Percentiles rank a stretch among this genome's conserved stretches.
These are phyloP conservation scores for Leptosphaerulina australis DNA, from an alignment of 2,329 filamentous ascomycete species.

Conservation along the genomic window DNA sequence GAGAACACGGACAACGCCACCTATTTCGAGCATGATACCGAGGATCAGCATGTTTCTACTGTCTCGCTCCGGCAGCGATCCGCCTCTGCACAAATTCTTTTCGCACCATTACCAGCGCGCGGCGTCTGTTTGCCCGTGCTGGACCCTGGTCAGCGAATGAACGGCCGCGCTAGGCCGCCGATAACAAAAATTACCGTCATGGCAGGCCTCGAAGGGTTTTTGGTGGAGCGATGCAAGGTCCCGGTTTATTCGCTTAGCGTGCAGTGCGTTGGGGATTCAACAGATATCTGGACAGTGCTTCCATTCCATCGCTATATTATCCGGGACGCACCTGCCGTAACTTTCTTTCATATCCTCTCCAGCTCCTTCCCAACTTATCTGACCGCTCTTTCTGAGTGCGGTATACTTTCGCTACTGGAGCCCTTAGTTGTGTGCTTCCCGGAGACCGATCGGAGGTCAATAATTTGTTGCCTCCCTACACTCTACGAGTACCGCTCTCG, in stretches of 20 bases:
- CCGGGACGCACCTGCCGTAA: constrained; percentile 17
- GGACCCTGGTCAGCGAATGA: constrained; percentile 29
- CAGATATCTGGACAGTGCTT: constrained; percentile 23
- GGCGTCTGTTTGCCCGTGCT: constrained; percentile 22
- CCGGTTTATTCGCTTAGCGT: constrained; percentile 40
- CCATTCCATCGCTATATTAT: constrained; percentile 39
- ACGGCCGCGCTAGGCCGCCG: constrained; percentile 25
- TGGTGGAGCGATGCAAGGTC: constrained; percentile 39
- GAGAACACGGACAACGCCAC: constrained; percentile 31
- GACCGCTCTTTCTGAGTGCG: constrained; percentile 28
- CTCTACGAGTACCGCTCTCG: constrained; percentile 26
- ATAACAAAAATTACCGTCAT: constrained; percentile 29
- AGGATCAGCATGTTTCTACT: constrained; percentile 29
- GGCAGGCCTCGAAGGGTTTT: constrained; percentile 29
- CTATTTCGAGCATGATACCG: constrained; percentile 26
- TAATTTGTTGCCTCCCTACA: constrained; percentile 10
- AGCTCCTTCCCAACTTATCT: constrained; percentile 17
- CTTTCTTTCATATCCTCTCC: constrained; percentile 22
- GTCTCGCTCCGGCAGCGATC: constrained; percentile 19
- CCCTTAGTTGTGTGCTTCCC: constrained; percentile 24
- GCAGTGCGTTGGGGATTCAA: constrained; percentile 36
- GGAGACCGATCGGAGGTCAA: constrained; percentile 18
- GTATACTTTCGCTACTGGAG: constrained; percentile 24
- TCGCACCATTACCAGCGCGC: constrained; percentile 29
- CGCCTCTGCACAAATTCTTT: constrained; percentile 36